Conservation (phyloP, 2,329 filamentous ascomycete species). For the Calonectria multiphialidica region DNA sequence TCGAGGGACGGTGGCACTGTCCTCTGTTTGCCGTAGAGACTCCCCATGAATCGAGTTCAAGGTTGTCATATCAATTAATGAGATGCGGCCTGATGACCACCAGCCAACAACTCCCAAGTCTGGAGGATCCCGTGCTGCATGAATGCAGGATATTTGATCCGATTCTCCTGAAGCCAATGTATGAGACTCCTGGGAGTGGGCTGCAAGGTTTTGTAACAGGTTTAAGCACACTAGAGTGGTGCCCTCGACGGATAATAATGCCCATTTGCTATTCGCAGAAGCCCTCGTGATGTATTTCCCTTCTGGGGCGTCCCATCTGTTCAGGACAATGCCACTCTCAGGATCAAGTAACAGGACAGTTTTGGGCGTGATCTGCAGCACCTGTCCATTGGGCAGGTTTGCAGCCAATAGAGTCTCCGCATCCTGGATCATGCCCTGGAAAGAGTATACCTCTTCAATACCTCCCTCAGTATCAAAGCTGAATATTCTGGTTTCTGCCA, state of each 20-base stretch:
- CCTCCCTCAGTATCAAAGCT: conserved; percentile 79
- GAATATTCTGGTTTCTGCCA: conserved; percentile 88
- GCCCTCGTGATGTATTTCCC: conserved; percentile 79
- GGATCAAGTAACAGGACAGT: conserved; percentile 73
- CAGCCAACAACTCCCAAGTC: conserved; percentile 85
- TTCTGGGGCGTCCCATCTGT: conserved; percentile 67
- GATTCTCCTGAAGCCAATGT: conserved; percentile 53
- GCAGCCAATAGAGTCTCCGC: conserved; percentile 78
- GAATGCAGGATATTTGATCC: conserved; percentile 88
- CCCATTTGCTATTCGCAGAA: conserved; percentile 77
- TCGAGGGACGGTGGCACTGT: conserved; percentile 83
- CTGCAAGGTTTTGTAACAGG: conserved; percentile 68
- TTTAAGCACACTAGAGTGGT: conserved; percentile 78
- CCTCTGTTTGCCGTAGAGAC: conserved; percentile 68
- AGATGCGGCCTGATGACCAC: conserved; percentile 86
- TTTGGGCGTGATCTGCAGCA: conserved; percentile 82
- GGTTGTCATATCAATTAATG: conserved; percentile 76
- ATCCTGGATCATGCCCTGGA: conserved; percentile 77
- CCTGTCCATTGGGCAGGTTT: conserved; percentile 71
- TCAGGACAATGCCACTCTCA: conserved; percentile 65
- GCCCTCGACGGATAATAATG: conserved; percentile 83
- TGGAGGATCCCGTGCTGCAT: conserved; percentile 74
- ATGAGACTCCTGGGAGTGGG: conserved; percentile 71
- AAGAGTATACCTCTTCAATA: conserved; percentile 87
- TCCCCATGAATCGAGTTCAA: conserved; percentile 76